Conservation (phyloP, 1,284 basidiomycete species). For the Ustilago trichophora region DNA sequence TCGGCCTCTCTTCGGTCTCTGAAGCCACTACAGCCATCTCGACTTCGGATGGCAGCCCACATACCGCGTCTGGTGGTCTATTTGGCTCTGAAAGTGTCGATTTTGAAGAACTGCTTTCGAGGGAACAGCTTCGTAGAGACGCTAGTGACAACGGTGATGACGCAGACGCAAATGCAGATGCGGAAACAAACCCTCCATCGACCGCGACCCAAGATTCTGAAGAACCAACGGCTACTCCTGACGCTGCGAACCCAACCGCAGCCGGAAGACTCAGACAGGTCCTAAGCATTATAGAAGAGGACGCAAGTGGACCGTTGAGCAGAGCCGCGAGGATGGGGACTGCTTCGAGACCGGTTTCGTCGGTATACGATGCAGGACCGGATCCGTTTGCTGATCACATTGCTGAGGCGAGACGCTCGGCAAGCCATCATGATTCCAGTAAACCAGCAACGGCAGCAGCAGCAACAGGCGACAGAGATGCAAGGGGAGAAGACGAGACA, state of each 20-base stretch:
- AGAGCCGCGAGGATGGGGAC: constrained; percentile 6
- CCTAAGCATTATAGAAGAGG: constrained; percentile 50
- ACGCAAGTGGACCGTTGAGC: constrained; percentile 20
- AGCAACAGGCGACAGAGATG: too few species aligned
- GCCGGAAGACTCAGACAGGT: constrained; percentile 36
- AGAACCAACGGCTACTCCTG: too few species aligned
- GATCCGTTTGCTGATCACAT: constrained; percentile 25
- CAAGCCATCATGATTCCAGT: too few species aligned
- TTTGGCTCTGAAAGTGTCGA: constrained; percentile 47
- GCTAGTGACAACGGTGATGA: not conserved
- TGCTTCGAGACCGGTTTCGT: constrained; percentile 16
- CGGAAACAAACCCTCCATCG: too few species aligned
- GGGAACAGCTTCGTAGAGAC: constrained; percentile 17
- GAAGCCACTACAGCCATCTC: constrained; percentile 35
- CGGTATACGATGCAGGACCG: constrained; percentile 29
- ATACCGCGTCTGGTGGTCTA: constrained; percentile 21
- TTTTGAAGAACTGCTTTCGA: constrained; percentile 34
- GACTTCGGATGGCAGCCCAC: constrained; percentile 14
- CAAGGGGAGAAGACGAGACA: too few species aligned
- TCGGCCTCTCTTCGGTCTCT: constrained; percentile 40
- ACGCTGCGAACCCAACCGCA: constrained; percentile 12
- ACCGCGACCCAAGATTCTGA: too few species aligned
- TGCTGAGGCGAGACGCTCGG: not conserved
- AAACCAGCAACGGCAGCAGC: too few species aligned
- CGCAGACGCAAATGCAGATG: too few species aligned